These are phyloP conservation scores for Saccharomycopsis guyanensis DNA, from an alignment of 805 yeast genomes.

Conservation along the genomic window DNA sequence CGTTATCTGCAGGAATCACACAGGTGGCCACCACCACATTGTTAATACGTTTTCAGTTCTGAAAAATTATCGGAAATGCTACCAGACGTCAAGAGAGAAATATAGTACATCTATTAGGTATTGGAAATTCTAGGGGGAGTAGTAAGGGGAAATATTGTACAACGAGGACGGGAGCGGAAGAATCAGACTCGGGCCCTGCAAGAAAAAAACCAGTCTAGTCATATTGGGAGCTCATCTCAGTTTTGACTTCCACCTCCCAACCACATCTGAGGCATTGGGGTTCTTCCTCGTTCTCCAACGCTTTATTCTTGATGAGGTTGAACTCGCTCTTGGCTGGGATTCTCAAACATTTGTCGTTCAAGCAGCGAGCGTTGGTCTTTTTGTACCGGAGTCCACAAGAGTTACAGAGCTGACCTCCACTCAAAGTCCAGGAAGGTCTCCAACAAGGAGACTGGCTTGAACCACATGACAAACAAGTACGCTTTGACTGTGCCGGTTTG, in stretches of 20 bases:
- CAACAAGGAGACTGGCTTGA: constrained; percentile 93
- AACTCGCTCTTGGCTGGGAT: constrained; percentile 97
- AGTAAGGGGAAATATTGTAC: too few relatives aligned
- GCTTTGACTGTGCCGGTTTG: constrained; percentile 22
- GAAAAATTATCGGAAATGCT: too few relatives aligned
- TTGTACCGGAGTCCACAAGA: constrained; percentile 94
- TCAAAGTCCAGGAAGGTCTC: constrained; percentile 93
- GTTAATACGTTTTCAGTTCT: too few relatives aligned
- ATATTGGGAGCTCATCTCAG: too few relatives aligned
- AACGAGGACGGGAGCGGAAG: too few relatives aligned
- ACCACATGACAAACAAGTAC: constrained; percentile 85
- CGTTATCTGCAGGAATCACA: too few relatives aligned
- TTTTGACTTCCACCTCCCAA: constrained; percentile 42
- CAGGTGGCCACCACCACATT: too few relatives aligned
- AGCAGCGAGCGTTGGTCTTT: constrained; percentile 88
- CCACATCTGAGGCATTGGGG: constrained; percentile 55
- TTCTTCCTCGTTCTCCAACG: constrained; percentile 34
- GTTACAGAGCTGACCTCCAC: constrained; percentile 93
- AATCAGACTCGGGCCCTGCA: too few relatives aligned
- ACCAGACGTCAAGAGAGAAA: too few relatives aligned
- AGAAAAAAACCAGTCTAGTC: too few relatives aligned
- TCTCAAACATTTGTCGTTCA: constrained; percentile 64
- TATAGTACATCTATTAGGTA: too few relatives aligned
- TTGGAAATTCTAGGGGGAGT: too few relatives aligned
- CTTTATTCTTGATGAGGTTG: constrained; percentile 75